These are phyloP conservation scores for Candida sphagnicola DNA, from an alignment of 805 yeast species.

Conservation along the genomic window DNA sequence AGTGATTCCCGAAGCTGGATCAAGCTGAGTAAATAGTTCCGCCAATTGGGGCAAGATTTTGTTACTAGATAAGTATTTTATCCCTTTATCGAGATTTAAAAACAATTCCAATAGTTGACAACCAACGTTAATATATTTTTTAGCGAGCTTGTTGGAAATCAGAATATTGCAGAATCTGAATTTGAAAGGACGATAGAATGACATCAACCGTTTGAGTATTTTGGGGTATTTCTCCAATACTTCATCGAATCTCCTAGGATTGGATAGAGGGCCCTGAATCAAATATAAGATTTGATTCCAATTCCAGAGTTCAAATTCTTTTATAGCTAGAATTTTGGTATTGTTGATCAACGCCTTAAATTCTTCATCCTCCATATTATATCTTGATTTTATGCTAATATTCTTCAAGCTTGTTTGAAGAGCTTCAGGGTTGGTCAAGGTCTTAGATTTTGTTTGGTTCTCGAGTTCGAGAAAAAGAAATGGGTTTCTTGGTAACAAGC, in stretches of 20 bases:
- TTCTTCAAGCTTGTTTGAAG: slow-evolving; percentile 19
- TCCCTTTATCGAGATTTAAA: slow-evolving; percentile 61
- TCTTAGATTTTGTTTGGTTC: slow-evolving; percentile 23
- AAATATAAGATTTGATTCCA: slow-evolving; percentile 72
- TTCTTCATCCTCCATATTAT: slow-evolving; percentile 54
- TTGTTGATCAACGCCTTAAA: slow-evolving; percentile 63
- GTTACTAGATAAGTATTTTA: slow-evolving; percentile 60
- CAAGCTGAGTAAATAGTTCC: slow-evolving; percentile 82
- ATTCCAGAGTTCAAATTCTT: slow-evolving; percentile 81
- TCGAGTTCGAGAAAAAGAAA: slow-evolving; percentile 21
- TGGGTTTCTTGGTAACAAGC: slow-evolving; percentile 11
- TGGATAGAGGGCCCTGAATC: slow-evolving; percentile 79
- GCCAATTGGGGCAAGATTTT: slow-evolving; percentile 85
- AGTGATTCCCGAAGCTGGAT: slow-evolving; percentile 70
- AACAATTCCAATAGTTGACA: slow-evolving; percentile 68
- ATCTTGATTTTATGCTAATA: slow-evolving; percentile 17
- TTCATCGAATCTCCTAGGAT: slow-evolving; percentile 73
- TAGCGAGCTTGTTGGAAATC: slow-evolving; percentile 43
- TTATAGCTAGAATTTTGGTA: slow-evolving; percentile 71
- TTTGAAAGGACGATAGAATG: slow-evolving; percentile 91
- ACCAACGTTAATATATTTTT: slow-evolving; percentile 66
- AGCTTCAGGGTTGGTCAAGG: slow-evolving; percentile 7
- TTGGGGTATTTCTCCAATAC: slow-evolving; percentile 69
- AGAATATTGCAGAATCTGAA: slow-evolving; percentile 55
- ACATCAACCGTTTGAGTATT: slow-evolving; percentile 75